Percentiles rank a stretch among this genome's conserved stretches.
phyloP scores from a whole-genome alignment of 2,329 filamentous ascomycete species.

The Didymella pomorum region DNA sequence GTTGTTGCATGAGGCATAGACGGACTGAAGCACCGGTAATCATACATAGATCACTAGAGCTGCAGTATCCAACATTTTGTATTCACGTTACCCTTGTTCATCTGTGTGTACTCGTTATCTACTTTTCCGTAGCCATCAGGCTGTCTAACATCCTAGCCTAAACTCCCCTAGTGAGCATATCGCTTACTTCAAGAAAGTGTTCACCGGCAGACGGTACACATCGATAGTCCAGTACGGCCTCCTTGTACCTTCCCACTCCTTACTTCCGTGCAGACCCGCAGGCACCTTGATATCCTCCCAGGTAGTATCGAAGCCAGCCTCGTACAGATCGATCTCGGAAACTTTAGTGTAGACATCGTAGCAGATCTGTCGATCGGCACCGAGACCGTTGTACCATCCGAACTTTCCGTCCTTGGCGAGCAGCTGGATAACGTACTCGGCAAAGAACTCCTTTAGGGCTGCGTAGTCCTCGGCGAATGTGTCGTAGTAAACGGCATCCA shows the following conservation, averaged over 20 bases:
- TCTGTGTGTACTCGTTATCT: background rate
- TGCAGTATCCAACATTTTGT: background rate
- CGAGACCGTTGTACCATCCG: constrained; percentile 51
- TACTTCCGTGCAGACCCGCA: constrained; percentile 42
- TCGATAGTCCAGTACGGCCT: constrained; percentile 51
- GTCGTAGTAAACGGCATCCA: constrained; percentile 70
- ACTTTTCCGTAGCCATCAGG: background rate
- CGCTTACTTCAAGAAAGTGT: constrained; percentile 46
- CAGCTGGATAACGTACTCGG: constrained; percentile 48
- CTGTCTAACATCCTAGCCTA: background rate
- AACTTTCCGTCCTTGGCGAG: constrained; percentile 46
- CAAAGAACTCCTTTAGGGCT: constrained; percentile 50
- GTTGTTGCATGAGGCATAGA: constrained; percentile 16
- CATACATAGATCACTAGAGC: background rate
- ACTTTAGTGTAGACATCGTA: constrained; percentile 53
- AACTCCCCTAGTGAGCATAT: background rate
- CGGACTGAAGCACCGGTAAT: background rate
- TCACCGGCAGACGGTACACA: constrained; percentile 46
- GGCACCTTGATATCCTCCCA: constrained; percentile 50
- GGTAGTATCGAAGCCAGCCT: constrained; percentile 47
- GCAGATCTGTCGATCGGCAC: constrained; percentile 51
- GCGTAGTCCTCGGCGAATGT: constrained; percentile 51
- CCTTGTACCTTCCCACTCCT: constrained; percentile 48
- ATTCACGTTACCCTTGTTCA: background rate
- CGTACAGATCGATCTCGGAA: constrained; percentile 48